Percentiles rank a stretch among this genome's conserved stretches.
phyloP scores from a whole-genome alignment of 345 rosid species.

The Litchi chinensis region DNA sequence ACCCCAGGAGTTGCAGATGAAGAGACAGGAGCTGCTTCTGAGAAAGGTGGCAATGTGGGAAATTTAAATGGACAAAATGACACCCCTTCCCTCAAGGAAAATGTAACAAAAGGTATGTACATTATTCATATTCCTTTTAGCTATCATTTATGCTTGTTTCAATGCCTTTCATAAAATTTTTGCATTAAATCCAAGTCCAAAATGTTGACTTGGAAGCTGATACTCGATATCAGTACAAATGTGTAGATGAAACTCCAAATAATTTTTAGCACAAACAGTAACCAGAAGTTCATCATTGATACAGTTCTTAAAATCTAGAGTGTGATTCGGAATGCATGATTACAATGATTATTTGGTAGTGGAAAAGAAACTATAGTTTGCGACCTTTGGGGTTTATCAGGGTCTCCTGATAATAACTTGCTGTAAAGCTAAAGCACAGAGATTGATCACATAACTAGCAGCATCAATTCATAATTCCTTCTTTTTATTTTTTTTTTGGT shows the following conservation, averaged over 20 bases:
- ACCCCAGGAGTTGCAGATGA: constrained; percentile 38
- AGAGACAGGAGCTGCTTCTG: constrained; percentile 41
- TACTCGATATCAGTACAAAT: not conserved
- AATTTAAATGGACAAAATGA: constrained; percentile 37
- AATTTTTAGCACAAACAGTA: not conserved
- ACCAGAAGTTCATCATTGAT: not conserved
- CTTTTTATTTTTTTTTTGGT: not conserved
- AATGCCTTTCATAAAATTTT: not conserved
- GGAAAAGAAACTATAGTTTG: not conserved
- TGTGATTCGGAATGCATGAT: not conserved
- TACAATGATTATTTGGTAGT: not conserved
- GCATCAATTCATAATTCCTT: not conserved
- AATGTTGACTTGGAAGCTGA: not conserved
- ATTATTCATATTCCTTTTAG: not conserved
- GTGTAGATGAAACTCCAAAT: not conserved
- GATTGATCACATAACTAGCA: not conserved
- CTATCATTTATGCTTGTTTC: constrained; percentile 4
- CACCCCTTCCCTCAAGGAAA: constrained; percentile 29
- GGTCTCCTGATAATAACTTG: not conserved
- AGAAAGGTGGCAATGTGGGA: constrained; percentile 33
- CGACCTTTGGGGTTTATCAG: not conserved
- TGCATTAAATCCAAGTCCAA: constrained; percentile 4
- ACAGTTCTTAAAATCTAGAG: not conserved
- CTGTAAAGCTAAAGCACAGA: not conserved
- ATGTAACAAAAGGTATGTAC: constrained; percentile 45